Base-by-base conservation (phyloP, 805 yeast species). In the Brettanomyces nanus region DNA sequence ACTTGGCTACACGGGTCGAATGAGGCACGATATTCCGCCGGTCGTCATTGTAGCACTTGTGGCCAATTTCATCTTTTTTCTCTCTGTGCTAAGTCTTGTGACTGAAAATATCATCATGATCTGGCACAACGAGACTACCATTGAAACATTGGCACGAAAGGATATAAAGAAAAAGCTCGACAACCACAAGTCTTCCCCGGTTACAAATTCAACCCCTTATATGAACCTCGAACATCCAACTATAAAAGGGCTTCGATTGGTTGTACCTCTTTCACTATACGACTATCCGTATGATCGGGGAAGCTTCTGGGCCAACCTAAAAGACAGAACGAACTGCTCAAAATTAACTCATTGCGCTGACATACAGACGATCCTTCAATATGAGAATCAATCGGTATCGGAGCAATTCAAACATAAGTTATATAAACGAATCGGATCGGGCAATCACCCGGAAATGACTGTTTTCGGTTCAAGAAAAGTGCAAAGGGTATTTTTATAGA, bases 51-150 rank as follows among this genome's bases (percentile, higher is more conserved):
- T 53, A 25, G 37, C 74, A 6, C 69, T 70, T 28, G 58, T 75
- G 0, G 42, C 71, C 2, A 46, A 67, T 13, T 70, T 68, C 1
- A 49, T 71, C 20, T 68, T 74, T 66, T 36, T 72, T 14, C 4
- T 71, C 1, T 63, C 80, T 58, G 47, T 73, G 2, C 44, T 58
- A 1, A 64, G 41, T 19, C 34, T 56, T 13, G 48, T 71, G n/a
- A 64, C 71, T 62, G 40, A 71, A 18, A 20, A 71, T 2, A 58
- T 78, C 54, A 46, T 69, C 2, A 46, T 58, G 4, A 62, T 80
- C 18, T 34, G 45, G 2, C 41, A 43, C 6, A 80, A 82, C 46
- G 58, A 66, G 41, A 73, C 85, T 1, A 31, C 46, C 19, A 31
- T 35, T 39, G 44, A 46, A 30, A 13, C 43, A 29, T 17, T 34